These are phyloP conservation scores for Cinnamomum micranthum DNA, from an alignment of 164 flowering plant genomes.

Conservation along the genomic window DNA sequence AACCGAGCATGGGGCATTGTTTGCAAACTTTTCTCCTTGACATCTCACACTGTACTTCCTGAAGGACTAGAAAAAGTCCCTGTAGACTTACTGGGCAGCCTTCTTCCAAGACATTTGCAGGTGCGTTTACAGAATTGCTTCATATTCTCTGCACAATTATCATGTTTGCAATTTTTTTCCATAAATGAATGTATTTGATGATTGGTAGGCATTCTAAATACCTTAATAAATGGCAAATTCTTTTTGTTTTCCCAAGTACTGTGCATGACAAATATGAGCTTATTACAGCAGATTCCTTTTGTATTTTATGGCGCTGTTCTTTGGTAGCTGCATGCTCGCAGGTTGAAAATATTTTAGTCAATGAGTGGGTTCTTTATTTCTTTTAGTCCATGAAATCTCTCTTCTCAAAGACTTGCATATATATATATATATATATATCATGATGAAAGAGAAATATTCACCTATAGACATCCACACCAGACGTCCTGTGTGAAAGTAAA, in stretches of 20 bases:
- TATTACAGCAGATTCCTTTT: not conserved
- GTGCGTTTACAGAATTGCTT: slow-evolving; percentile 20
- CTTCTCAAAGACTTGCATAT: too few relatives aligned
- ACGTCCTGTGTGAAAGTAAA: too few relatives aligned
- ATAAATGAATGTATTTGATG: not conserved
- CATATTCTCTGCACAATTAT: not conserved
- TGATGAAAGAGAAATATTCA: too few relatives aligned
- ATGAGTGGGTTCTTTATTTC: too few relatives aligned
- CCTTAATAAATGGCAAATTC: not conserved
- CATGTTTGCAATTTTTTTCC: not conserved
- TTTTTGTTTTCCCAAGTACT: not conserved
- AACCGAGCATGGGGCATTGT: slow-evolving; percentile 45
- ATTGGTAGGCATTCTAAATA: not conserved
- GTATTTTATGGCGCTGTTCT: too few relatives aligned
- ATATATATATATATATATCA: too few relatives aligned
- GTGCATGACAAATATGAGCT: not conserved
- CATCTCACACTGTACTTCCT: slow-evolving; percentile 46
- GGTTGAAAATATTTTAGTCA: too few relatives aligned
- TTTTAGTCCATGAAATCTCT: too few relatives aligned
- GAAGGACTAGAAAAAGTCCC: slow-evolving; percentile 57
- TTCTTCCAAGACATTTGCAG: slow-evolving; percentile 64
- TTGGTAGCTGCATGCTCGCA: too few relatives aligned
- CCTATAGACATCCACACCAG: too few relatives aligned
- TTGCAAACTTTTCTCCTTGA: slow-evolving; percentile 40
- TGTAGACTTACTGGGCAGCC: slow-evolving; percentile 43